Evolutionary conservation across 1,284 basidiomycete species (phyloP), one percentile per base, ranked within the genome.

Genomic region (Cryptococcus sp.): DNA sequence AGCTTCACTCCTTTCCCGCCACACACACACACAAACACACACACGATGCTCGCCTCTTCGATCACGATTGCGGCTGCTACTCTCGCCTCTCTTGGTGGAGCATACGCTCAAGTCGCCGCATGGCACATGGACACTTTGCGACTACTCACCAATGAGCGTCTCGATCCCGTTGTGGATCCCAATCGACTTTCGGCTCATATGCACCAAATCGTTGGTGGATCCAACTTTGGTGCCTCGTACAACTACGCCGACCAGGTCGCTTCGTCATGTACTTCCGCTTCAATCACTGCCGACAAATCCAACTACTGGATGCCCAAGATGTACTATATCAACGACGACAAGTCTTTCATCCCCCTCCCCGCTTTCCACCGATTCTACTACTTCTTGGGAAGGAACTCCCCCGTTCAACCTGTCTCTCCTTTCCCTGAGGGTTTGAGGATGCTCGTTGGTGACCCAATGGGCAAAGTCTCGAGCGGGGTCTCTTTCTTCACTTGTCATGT

Each of bases 261-360:
- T 1, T 56, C 64, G 2, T 50, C 54, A 3, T 71, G 69, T 52
- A 62, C 62, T 4, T 55, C 59, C 9, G 46, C 57, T 10, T 32
- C 47, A 40, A 37, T 66, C 21, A 59, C 65, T 32, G 64, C 55
- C 19, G 69, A 71, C 60, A 71, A 69, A 55, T 67, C 64, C 1
- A 67, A 66, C 42, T 71, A 69, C 46, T 66, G 64, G 64, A 59
- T 60, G 55, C 64, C 64, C 18, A 52, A 55, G 59, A 42, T 59
- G 11, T 55, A 55, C 40, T 45, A 49, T 9, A 48, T 55, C 42
- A 46, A 55, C 49, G n/a, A 24, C 11, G 25, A 18, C 34, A 40
- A 34, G 24, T 45, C 52, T 4, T 31, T 23, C 34, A 51, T 22
- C 14, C 34, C 44, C 34, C 34, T 43, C 16, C 21, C 41, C 18